Percentiles rank a stretch among this genome's conserved stretches.
Evolutionary conservation across 257 asterid species (phyloP).

Genomic region (Scutellaria minor): DNA sequence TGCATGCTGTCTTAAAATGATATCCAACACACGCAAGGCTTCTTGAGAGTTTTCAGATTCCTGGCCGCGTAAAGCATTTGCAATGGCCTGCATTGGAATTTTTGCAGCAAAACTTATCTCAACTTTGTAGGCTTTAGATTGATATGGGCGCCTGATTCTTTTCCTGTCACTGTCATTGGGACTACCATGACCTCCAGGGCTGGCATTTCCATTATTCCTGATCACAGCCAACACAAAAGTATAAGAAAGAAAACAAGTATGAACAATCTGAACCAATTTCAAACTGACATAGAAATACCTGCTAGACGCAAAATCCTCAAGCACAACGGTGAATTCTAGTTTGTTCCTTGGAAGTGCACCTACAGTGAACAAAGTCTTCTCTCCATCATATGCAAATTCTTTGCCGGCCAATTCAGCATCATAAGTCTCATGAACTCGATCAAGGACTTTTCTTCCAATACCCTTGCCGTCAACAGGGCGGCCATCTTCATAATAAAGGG

Average conservation of each 20-base stretch:
- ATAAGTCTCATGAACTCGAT: constrained; percentile 76
- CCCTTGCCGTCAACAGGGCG: constrained; percentile 96
- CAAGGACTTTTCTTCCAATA: constrained; percentile 80
- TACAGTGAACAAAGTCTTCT: constrained; percentile 79
- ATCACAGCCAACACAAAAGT: background rate
- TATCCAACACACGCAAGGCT: constrained; percentile 81
- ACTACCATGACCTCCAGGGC: constrained; percentile 56
- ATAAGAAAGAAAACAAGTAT: background rate
- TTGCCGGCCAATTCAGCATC: constrained; percentile 73
- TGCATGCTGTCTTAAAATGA: constrained; percentile 90
- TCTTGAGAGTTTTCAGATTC: constrained; percentile 90
- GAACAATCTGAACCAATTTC: background rate
- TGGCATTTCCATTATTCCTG: constrained; percentile 73
- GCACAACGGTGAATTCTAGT: constrained; percentile 79
- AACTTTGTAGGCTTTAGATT: constrained; percentile 77
- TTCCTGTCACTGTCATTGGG: constrained; percentile 64
- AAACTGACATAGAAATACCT: constrained; percentile 47
- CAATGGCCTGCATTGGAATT: constrained; percentile 80
- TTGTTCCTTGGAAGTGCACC: constrained; percentile 85
- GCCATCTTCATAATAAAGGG: constrained; percentile 86
- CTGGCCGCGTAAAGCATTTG: constrained; percentile 81
- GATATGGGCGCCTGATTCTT: constrained; percentile 63
- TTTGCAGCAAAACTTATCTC: constrained; percentile 82
- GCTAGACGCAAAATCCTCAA: constrained; percentile 68
- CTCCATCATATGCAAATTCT: constrained; percentile 88